phyloP scores from a whole-genome alignment of 1,139 yeast species.

The Kodamaea alishanica region DNA sequence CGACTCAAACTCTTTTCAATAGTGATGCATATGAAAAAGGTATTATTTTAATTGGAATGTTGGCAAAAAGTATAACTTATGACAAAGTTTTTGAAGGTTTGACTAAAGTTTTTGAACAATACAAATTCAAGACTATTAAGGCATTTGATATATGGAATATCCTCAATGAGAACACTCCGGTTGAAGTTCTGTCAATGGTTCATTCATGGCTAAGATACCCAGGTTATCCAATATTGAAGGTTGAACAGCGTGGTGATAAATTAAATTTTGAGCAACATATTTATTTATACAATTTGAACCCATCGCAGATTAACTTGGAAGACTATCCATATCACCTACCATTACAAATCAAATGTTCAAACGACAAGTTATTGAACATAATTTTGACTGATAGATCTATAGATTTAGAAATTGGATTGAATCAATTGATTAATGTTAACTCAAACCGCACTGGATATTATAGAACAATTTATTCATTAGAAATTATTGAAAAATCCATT shows the following conservation, averaged over 20 bases:
- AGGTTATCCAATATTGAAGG: conserved; percentile 55
- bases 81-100: conserved; percentile 33
- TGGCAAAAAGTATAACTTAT: conserved; percentile 42
- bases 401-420: conserved; percentile 28
- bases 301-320: conserved; percentile 31
- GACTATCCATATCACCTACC: conserved; percentile 53
- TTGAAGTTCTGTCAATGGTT: conserved; percentile 40
- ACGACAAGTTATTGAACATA: conserved; percentile 30
- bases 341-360: conserved; percentile 39
- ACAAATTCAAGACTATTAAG: conserved; percentile 40
- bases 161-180: conserved; percentile 26
- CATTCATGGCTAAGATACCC: conserved; percentile 58
- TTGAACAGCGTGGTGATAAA: conserved; percentile 24
- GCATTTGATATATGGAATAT: conserved; percentile 57
- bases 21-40: conserved; percentile 64
- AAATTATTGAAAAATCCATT: conserved; percentile 21
- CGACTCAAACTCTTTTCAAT: conserved; percentile 42
- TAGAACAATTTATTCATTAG: conserved; percentile 27
- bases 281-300: conserved; percentile 29
- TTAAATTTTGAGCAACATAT: conserved; percentile 50
- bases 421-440: conserved; percentile 33
- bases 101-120: conserved; percentile 37
- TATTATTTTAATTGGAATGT: conserved; percentile 53
- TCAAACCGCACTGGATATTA: conserved; percentile 47
- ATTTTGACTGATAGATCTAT: conserved; percentile 48